Conservation (phyloP, 176 grass and related monocot genomes). For the Phyllostachys edulis region DNA sequence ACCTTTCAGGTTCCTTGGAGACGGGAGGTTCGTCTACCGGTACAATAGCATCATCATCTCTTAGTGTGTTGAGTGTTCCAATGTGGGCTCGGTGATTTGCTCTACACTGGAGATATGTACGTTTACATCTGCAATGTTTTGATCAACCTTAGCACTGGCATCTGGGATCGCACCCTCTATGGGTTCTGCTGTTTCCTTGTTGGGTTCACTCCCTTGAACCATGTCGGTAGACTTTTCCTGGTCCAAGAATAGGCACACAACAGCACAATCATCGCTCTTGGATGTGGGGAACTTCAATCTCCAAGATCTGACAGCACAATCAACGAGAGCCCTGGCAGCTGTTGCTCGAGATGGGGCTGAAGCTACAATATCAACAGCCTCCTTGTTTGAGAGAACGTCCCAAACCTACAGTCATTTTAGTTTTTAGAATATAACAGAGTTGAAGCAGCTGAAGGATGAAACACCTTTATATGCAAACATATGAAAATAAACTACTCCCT, state of each 20-base stretch:
- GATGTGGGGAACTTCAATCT: constrained; percentile 97
- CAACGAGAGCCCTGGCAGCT: constrained; percentile 83
- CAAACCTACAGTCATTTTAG: constrained; percentile 64
- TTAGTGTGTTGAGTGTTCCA: constrained; percentile 54
- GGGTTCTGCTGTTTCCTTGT: constrained; percentile 30
- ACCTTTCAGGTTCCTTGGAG: constrained; percentile 44
- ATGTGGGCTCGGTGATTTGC: constrained; percentile 39
- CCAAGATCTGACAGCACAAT: constrained; percentile 91
- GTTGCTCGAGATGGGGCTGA: constrained; percentile 68
- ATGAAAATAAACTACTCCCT: background rate
- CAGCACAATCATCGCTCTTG: constrained; percentile 90
- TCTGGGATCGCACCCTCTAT: constrained; percentile 26
- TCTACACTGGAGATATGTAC: constrained; percentile 30
- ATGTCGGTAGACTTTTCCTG: constrained; percentile 38
- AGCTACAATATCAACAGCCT: constrained; percentile 80
- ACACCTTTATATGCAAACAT: background rate
- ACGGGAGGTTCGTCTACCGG: constrained; percentile 43
- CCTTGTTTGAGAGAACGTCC: constrained; percentile 98
- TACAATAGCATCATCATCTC: constrained; percentile 55
- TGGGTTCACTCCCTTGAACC: constrained; percentile 27
- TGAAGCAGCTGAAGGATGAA: constrained; percentile 13
- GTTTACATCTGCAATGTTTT: constrained; percentile 28
- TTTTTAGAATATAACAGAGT: constrained; percentile 27
- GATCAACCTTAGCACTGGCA: constrained; percentile 18
- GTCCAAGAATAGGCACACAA: constrained; percentile 83